A percentile compares a stretch with the other conserved stretches of the same genome.
phyloP scores from a whole-genome alignment of 441 rosid genomes.

The Pelargonium myrrhifolium region DNA sequence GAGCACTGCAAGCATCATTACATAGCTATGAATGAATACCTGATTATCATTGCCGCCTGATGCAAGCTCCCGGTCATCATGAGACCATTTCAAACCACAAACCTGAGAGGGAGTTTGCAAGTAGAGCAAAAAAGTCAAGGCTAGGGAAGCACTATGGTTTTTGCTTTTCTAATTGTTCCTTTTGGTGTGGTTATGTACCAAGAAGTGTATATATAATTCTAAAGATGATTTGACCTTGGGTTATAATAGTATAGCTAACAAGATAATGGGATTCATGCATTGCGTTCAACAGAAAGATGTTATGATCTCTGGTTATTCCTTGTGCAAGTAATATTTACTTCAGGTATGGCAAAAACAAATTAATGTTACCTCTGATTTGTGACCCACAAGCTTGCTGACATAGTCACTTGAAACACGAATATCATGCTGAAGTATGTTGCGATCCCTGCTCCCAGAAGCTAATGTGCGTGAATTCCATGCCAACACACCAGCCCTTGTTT shows the following conservation, averaged over 20 bases:
- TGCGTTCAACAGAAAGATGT: no score
- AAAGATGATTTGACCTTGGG: no score
- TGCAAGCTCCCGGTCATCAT: constrained; percentile 94
- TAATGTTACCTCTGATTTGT: constrained; percentile 84
- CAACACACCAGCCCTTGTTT: constrained; percentile 86
- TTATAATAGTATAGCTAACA: neutral
- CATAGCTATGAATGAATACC: constrained; percentile 25
- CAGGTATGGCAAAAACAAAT: neutral
- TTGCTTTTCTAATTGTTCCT: no score
- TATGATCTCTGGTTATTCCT: no score
- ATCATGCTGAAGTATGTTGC: constrained; percentile 91
- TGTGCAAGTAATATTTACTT: no score
- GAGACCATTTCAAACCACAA: constrained; percentile 96
- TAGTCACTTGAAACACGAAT: constrained; percentile 70
- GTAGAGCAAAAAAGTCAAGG: neutral
- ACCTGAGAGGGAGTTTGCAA: constrained; percentile 30
- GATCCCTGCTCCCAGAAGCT: constrained; percentile 93
- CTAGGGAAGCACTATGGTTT: no score
- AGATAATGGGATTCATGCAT: no score
- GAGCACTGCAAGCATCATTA: neutral
- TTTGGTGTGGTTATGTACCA: no score
- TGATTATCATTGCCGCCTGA: constrained; percentile 99
- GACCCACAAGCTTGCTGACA: constrained; percentile 77
- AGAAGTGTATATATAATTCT: no score
- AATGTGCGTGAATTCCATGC: constrained; percentile 89